A percentile compares a stretch with the other conserved stretches of the same genome.
phyloP scores from a whole-genome alignment of 1,284 basidiomycete genomes.

The Mrakiaceae sp. region DNA sequence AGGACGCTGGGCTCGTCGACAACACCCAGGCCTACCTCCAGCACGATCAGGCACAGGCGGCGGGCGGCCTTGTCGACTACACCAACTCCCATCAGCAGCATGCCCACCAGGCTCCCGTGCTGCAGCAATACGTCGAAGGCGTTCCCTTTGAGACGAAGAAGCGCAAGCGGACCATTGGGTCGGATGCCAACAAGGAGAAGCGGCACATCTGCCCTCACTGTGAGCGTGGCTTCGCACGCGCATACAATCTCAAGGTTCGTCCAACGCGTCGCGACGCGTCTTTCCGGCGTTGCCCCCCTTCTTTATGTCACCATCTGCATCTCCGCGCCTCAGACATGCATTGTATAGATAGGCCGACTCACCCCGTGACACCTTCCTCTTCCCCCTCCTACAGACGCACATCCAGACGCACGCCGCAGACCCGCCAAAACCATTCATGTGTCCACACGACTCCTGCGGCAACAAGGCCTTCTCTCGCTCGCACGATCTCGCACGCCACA shows the following conservation, averaged over 20 bases:
- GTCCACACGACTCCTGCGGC: conserved; percentile 15
- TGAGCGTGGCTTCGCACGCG: conserved; percentile 8
- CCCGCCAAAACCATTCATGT: conserved; percentile 15
- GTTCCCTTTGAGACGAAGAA: neutral
- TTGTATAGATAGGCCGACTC: neutral
- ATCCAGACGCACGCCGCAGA: conserved; percentile 12
- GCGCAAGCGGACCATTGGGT: neutral
- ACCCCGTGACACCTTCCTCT: neutral
- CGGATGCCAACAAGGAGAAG: conserved; percentile 11
- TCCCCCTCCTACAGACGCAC: conserved; percentile 6
- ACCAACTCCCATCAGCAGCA: no score
- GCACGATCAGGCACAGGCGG: no score
- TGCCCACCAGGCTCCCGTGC: no score
- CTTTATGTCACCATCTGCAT: neutral
- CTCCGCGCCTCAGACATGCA: neutral
- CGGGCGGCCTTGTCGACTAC: no score
- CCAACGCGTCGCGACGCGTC: neutral
- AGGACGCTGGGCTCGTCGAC: no score
- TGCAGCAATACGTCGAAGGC: no score
- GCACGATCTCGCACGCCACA: conserved; percentile 16
- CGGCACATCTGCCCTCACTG: conserved; percentile 10
- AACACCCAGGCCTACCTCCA: no score
- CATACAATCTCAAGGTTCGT: conserved; percentile 15
- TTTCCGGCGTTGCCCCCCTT: neutral
- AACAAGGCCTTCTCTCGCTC: conserved; percentile 15